These are phyloP conservation scores for Collybiopsis confluens DNA, from an alignment of 768 basidiomycete genomes.

Conservation along the genomic window DNA sequence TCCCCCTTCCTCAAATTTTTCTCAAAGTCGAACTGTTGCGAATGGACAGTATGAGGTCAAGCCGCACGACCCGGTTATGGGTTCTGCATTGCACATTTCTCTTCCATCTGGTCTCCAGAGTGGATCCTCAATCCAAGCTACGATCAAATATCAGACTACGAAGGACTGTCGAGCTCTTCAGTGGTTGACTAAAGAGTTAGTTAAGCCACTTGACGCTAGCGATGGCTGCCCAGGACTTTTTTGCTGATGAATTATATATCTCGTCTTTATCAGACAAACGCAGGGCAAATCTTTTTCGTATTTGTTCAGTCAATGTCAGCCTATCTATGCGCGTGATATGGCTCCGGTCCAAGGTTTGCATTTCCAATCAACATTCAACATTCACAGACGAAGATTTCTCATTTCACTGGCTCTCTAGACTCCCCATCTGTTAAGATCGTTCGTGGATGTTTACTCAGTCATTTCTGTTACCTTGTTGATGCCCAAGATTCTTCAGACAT, in stretches of 20 bases:
- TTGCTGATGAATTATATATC: too few relatives aligned
- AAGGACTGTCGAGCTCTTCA: conserved; percentile 73
- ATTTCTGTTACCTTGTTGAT: background rate
- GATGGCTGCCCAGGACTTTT: background rate
- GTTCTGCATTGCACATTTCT: conserved; percentile 63
- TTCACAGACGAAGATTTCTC: too few relatives aligned
- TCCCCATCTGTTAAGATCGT: conserved; percentile 85
- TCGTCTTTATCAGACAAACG: conserved; percentile 56
- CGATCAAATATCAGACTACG: conserved; percentile 70
- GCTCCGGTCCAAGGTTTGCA: conserved; percentile 70
- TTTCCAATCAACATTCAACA: background rate
- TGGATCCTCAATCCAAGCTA: conserved; percentile 49
- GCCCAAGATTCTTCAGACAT: conserved; percentile 51
- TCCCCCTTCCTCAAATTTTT: background rate
- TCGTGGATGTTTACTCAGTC: conserved; percentile 17
- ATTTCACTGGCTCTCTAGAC: conserved; percentile 39
- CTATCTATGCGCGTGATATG: conserved; percentile 81
- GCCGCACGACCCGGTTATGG: conserved; percentile 65
- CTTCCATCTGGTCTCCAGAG: conserved; percentile 39
- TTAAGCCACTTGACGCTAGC: conserved; percentile 1
- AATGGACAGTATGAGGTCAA: conserved; percentile 46
- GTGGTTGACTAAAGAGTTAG: conserved; percentile 81
- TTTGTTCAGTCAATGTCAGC: conserved; percentile 91
- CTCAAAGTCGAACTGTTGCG: too few relatives aligned
- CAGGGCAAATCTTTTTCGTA: conserved; percentile 83